These are phyloP conservation scores for Funneliformis geosporum DNA, from an alignment of 192 early-diverging fungal species.

Conservation along the genomic window DNA sequence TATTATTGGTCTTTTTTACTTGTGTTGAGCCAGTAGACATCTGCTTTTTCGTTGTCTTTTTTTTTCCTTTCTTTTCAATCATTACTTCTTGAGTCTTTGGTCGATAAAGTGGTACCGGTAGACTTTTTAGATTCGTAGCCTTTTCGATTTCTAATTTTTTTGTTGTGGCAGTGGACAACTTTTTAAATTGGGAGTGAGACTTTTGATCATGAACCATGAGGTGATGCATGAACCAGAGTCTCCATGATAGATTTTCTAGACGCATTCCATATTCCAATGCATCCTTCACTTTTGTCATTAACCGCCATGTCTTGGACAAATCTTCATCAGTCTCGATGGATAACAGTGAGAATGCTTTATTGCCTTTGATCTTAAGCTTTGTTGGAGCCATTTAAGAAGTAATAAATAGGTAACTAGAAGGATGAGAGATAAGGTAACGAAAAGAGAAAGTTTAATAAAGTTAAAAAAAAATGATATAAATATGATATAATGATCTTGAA, in stretches of 20 bases:
- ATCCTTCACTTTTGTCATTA: slow-evolving; percentile 86
- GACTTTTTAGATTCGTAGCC: slow-evolving; percentile 9
- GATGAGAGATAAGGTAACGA: not conserved
- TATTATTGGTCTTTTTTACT: not conserved
- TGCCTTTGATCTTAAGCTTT: slow-evolving; percentile 72
- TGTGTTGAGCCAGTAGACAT: not conserved
- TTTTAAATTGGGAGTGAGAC: slow-evolving; percentile 50
- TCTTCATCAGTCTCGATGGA: slow-evolving; percentile 74
- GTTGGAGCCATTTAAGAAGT: slow-evolving; percentile 61
- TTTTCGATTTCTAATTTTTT: slow-evolving; percentile 57
- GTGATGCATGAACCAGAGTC: slow-evolving; percentile 80
- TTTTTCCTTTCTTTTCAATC: not conserved
- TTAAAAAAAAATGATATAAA: not conserved
- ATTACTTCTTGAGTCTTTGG: slow-evolving; percentile 6
- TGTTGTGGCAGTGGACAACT: slow-evolving; percentile 59
- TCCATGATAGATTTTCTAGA: slow-evolving; percentile 83
- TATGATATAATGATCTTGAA: too few species aligned
- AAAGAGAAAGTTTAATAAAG: not conserved
- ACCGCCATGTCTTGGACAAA: slow-evolving; percentile 74
- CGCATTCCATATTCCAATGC: slow-evolving; percentile 79
- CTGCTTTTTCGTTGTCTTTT: not conserved
- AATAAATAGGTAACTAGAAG: not conserved
- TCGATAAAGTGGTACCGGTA: slow-evolving; percentile 21
- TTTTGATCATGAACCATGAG: slow-evolving; percentile 54
- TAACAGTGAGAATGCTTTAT: slow-evolving; percentile 72